A percentile compares a stretch with the other conserved stretches of the same genome.
phyloP scores from a whole-genome alignment of 768 basidiomycete species.

The Amanita pallidorosea region DNA sequence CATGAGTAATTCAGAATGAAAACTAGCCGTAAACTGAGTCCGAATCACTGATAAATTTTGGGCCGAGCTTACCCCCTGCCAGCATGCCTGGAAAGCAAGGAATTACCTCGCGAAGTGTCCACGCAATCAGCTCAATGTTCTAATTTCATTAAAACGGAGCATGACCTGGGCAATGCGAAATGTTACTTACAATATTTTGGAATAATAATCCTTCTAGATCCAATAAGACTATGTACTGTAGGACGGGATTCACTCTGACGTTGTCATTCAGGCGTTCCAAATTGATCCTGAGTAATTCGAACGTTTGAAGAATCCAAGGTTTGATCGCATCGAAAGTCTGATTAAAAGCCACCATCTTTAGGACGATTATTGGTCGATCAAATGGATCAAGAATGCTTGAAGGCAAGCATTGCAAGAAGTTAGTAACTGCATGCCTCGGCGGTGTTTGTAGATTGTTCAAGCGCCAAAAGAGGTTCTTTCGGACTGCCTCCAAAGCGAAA shows the following conservation, averaged over 20 bases:
- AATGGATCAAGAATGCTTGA: conserved; percentile 43
- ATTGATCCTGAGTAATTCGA: conserved; percentile 50
- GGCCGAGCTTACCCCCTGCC: conserved; percentile 43
- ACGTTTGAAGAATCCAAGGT: conserved; percentile 31
- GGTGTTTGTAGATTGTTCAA: conserved; percentile 30
- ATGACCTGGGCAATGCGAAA: conserved; percentile 4
- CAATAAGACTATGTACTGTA: conserved; percentile 62
- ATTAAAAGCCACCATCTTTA: conserved; percentile 34
- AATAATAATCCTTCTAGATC: conserved; percentile 50
- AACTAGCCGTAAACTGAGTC: conserved; percentile 25
- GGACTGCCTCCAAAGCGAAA: conserved; percentile 49
- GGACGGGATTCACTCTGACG: conserved; percentile 23
- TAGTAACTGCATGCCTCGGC: conserved; percentile 16
- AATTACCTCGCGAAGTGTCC: conserved; percentile 54
- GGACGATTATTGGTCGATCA: conserved; percentile 52
- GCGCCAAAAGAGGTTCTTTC: conserved; percentile 49
- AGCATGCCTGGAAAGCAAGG: conserved; percentile 71
- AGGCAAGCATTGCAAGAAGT: conserved; percentile 43
- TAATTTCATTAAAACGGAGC: conserved; percentile 14
- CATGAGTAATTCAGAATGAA: conserved; percentile 70
- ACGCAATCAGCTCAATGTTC: conserved; percentile 53
- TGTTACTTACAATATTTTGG: conserved; percentile 40
- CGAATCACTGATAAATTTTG: neutral
- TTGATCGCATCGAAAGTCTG: conserved; percentile 27
- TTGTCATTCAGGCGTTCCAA: conserved; percentile 36